Base-by-base conservation (phyloP, 768 basidiomycete species). In the Lactarius hengduanensis region DNA sequence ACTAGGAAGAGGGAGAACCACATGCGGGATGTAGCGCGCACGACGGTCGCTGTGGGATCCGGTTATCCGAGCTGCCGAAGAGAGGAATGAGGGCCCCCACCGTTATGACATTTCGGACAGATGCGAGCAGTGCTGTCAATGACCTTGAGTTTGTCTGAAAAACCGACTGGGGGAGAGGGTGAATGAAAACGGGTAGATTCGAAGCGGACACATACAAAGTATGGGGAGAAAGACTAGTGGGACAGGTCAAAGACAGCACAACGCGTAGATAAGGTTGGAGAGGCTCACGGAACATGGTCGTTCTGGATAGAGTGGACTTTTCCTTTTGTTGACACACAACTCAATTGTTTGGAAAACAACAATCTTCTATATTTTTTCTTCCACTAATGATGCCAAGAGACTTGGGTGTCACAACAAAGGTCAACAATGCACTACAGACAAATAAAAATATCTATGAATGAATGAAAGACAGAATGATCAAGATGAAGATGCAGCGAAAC, bases 1-100 rank as follows among this genome's bases (percentile, higher is more conserved):
- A 92, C 80, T 75, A 84, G 89, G 78, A 87, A 91, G 55, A 92
- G 73, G 75, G 90, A 88, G 73, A 92, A 88, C 90, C 89, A 91
- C 43, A 77, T 83, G 62, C 85, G 84, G 40, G 81, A 80, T 74
- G 88, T 90, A 36, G 87, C 87, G 36, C 82, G 78, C 58, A 86
- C 76, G 63, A 89, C 85, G 59, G 86, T 81, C 28, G 78, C 89
- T 89, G 70, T 18, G 45, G n/a, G 56, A 20, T 26, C 26, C 3
- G 26, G 43, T 34, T 40, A 61, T 41, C 54, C 47, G 62, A 67
- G 40, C 36, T 61, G 54, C 66, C 22, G 65, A 56, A 63, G 26
- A 59, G 26, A 61, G 60, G 41, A 13, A 41, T 47, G 47, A 13
- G n/a, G 71, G 80, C 61, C 50, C 50, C 10, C 11, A 53, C 90